Evolutionary conservation across 768 basidiomycete species (phyloP), one percentile per base, ranked within the genome.

Genomic region (Pleurotus cornucopiae): DNA sequence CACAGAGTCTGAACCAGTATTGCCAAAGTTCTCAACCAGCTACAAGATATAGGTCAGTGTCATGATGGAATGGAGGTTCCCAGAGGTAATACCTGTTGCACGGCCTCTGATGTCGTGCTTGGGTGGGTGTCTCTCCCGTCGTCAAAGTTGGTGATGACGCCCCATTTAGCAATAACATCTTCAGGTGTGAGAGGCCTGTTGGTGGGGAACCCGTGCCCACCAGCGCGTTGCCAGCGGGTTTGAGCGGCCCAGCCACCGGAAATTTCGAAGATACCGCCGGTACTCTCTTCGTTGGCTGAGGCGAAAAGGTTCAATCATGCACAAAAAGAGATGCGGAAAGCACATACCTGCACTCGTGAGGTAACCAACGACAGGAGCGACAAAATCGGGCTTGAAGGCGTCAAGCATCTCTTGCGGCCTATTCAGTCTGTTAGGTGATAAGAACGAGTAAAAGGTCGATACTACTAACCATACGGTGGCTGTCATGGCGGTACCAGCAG

Each of bases 291-390:
- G 62, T 96, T 95, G 54, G 85, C 88, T 81, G 54, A 2, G 37
- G 3, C 12, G 25, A 48, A 26, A 16, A 11, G 23, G n/a, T 39
- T 12, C 13, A 34, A 34, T 43, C 13, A 26, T 2, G 38, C 25
- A 25, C 11, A 43, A 44, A 20, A 20, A 25, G 21, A 14, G 21
- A 20, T 13, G 37, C 44, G 13, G 11, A 7, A 51, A 16, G 12
- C 12, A 41, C 66, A 26, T 56, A 84, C 81, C 83, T 70, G 85
- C 82, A 66, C 91, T 93, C 3, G 82, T 86, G 30, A 99, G 79
- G 67, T 88, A 98, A 5, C 94, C 95, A 23, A 97, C 94, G 45
- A 98, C 66, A 7, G 97, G 96, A 2, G 96, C 93, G 52, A 98
- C 84, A 64, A 78, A 96, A 64, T 97, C 93, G 41, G 96, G 94